Percentiles rank a stretch among this genome's conserved stretches.
Conservation (phyloP, 2,329 filamentous ascomycete species). For the Fusarium dimerum region DNA sequence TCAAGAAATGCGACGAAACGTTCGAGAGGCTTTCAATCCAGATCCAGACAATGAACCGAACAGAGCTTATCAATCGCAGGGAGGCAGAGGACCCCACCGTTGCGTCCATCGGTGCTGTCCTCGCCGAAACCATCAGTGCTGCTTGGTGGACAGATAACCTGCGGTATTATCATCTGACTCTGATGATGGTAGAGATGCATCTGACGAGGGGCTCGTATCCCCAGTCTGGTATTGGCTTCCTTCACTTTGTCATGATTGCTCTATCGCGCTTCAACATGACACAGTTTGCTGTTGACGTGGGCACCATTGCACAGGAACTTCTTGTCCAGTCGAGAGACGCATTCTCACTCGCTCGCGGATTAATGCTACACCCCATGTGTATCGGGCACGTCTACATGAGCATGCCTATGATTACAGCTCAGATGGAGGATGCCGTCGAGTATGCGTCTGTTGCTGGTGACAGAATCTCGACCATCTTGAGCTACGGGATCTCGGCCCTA, state of each 20-base stretch:
- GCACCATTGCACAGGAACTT: slow-evolving; percentile 62
- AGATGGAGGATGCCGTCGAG: slow-evolving; percentile 67
- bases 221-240: slow-evolving; percentile 68
- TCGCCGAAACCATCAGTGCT: slow-evolving; percentile 68
- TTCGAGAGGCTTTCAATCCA: slow-evolving; percentile 65
- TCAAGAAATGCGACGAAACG: slow-evolving; percentile 74
- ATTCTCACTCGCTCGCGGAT: slow-evolving; percentile 67
- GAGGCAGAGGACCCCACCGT: slow-evolving; percentile 53
- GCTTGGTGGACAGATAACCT: slow-evolving; percentile 74
- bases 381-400: slow-evolving; percentile 69
- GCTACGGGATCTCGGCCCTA: slow-evolving; percentile 66
- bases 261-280: slow-evolving; percentile 71
- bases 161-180: slow-evolving; percentile 70
- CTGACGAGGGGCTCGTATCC: slow-evolving; percentile 65
- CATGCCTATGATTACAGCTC: slow-evolving; percentile 56
- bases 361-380: slow-evolving; percentile 69
- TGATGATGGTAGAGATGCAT: slow-evolving; percentile 68
- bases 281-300: slow-evolving; percentile 66
- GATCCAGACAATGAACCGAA: slow-evolving; percentile 58
- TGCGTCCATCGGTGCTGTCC: slow-evolving; percentile 66
- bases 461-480: slow-evolving; percentile 69
- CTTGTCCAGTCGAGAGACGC: slow-evolving; percentile 63
- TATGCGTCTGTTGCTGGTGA: slow-evolving; percentile 68
- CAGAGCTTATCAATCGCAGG: slow-evolving; percentile 45
- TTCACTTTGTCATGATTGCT: slow-evolving; percentile 68